These are phyloP conservation scores for Aspergillus sclerotialis DNA, from an alignment of 2,329 filamentous ascomycete genomes.

Conservation along the genomic window DNA sequence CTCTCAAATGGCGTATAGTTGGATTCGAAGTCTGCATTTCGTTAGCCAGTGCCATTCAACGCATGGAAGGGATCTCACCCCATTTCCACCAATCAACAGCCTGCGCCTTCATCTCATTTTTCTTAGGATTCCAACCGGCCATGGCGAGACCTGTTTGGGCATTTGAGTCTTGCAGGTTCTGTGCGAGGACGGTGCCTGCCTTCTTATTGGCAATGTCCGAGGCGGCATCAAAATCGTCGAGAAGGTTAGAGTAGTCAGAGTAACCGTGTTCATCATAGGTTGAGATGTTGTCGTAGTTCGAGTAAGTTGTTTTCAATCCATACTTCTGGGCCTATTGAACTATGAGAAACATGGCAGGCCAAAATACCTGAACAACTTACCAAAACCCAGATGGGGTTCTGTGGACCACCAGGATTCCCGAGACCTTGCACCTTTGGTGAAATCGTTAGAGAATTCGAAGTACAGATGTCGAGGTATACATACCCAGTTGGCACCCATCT, in stretches of 20 bases:
- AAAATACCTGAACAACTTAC: constrained; percentile 3
- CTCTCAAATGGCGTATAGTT: constrained; percentile 51
- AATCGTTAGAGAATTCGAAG: neutral
- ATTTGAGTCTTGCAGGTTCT: constrained; percentile 57
- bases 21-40: constrained; percentile 49
- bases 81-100: constrained; percentile 57
- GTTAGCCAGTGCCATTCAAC: neutral
- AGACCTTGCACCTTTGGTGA: constrained; percentile 38
- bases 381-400: constrained; percentile 54
- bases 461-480: constrained; percentile 1
- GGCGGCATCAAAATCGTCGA: constrained; percentile 45
- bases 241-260: constrained; percentile 43
- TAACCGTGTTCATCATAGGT: constrained; percentile 55
- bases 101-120: constrained; percentile 46
- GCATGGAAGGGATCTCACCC: constrained; percentile 22
- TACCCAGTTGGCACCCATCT: constrained; percentile 63
- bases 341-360: neutral
- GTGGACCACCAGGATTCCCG: constrained; percentile 26
- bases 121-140: constrained; percentile 56
- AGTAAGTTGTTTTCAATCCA: constrained; percentile 49
- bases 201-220: constrained; percentile 43
- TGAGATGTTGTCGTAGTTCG: constrained; percentile 51
- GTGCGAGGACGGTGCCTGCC: constrained; percentile 50
- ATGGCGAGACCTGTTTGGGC: constrained; percentile 51
- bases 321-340: constrained; percentile 51